Conservation (phyloP, 805 yeast genomes). For the Yamadazyma sp. region DNA sequence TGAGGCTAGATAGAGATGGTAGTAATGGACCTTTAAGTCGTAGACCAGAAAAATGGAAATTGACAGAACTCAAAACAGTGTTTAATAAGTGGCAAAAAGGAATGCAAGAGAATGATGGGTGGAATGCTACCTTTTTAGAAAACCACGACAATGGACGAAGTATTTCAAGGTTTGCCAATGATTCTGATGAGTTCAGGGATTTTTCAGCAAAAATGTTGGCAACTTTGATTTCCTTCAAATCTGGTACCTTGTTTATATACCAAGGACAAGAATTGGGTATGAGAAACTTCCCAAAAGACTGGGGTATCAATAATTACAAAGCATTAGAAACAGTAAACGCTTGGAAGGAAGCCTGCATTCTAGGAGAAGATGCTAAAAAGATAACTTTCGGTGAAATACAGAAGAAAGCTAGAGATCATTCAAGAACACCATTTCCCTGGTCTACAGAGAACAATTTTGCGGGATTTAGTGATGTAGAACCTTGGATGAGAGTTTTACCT, state of each 20-base stretch:
- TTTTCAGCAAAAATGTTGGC: conserved; percentile 44
- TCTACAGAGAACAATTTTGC: conserved; percentile 35
- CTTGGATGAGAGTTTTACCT: conserved; percentile 55
- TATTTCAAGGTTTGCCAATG: conserved; percentile 49
- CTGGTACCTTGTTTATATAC: conserved; percentile 55
- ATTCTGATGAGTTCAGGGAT: conserved; percentile 41
- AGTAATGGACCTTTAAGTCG: too few relatives aligned
- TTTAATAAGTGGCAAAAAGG: conserved; percentile 42
- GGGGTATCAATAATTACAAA: conserved; percentile 48
- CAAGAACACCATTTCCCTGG: conserved; percentile 63
- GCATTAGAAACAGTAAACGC: conserved; percentile 49
- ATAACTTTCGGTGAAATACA: conserved; percentile 28
- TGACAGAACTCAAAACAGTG: conserved; percentile 41
- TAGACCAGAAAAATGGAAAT: too few relatives aligned
- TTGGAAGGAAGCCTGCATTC: conserved; percentile 15
- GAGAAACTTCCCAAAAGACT: conserved; percentile 44
- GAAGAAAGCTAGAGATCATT: conserved; percentile 48
- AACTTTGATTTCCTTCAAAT: conserved; percentile 36
- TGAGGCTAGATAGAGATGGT: conserved; percentile 45
- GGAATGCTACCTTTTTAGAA: conserved; percentile 55
- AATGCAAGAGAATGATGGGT: conserved; percentile 52
- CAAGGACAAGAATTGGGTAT: conserved; percentile 64
- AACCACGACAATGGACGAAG: conserved; percentile 60
- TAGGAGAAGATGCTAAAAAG: conserved; percentile 5
- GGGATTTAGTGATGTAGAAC: conserved; percentile 47